A percentile compares a stretch with the other conserved stretches of the same genome.
phyloP scores from a whole-genome alignment of 257 asterid genomes.

The Nicotiana noctiflora region DNA sequence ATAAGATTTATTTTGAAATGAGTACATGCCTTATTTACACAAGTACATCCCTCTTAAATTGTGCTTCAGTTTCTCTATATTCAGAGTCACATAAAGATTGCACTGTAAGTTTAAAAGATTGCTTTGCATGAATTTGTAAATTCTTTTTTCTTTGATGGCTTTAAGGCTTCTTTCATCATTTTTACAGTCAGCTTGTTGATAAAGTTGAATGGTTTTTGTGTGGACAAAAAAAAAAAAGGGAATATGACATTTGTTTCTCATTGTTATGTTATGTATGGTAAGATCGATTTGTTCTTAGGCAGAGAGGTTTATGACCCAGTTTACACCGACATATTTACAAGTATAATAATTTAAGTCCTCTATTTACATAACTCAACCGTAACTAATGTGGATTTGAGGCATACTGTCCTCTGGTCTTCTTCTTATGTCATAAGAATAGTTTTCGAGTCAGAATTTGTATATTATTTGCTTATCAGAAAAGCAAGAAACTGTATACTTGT shows the following conservation, averaged over 20 bases:
- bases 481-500: neutral
- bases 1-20: neutral
- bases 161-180: neutral
- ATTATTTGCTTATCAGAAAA: neutral
- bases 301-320: neutral
- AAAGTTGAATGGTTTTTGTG: neutral
- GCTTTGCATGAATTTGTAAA: neutral
- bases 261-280: neutral
- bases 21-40: neutral
- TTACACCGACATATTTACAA: neutral
- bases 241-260: neutral
- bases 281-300: neutral
- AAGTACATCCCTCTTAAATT: neutral
- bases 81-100: neutral
- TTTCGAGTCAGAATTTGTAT: neutral
- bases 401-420: neutral
- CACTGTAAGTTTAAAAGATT: neutral
- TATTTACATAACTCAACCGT: neutral
- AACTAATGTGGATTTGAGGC: neutral
- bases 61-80: neutral
- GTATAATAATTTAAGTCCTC: neutral
- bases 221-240: neutral
- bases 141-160: neutral
- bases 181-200: neutral
- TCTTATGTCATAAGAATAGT: neutral